These are phyloP conservation scores for Colletotrichum karsti DNA, from an alignment of 2,329 filamentous ascomycete species.

Conservation along the genomic window DNA sequence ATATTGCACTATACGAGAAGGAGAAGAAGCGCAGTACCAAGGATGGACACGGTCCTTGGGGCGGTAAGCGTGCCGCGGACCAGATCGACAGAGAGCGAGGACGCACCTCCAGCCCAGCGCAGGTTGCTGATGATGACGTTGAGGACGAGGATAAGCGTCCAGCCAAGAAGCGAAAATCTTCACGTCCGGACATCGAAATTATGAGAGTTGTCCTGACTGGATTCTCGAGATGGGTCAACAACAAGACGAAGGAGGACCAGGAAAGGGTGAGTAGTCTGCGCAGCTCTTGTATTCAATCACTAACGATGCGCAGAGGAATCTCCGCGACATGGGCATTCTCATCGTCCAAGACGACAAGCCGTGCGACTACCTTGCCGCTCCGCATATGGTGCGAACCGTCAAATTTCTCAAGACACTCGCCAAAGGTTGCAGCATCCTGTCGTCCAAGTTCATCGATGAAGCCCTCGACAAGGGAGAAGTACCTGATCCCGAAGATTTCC, in stretches of 20 bases:
- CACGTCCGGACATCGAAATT: constrained; percentile 72
- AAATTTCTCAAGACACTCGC: constrained; percentile 94
- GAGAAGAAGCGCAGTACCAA: constrained; percentile 79
- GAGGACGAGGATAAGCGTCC: constrained; percentile 61
- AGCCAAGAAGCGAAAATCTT: constrained; percentile 69
- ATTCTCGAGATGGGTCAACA: constrained; percentile 82
- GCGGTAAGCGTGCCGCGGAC: constrained; percentile 70
- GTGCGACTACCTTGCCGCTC: constrained; percentile 89
- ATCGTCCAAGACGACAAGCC: constrained; percentile 78
- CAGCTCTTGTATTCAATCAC: constrained; percentile 1
- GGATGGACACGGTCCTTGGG: constrained; percentile 60
- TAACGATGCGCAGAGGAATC: constrained; percentile 68
- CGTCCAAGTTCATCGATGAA: constrained; percentile 79
- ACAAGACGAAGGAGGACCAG: constrained; percentile 76
- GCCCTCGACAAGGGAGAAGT: constrained; percentile 76
- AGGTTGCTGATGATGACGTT: constrained; percentile 49
- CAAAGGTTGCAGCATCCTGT: constrained; percentile 79
- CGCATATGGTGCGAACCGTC: constrained; percentile 85
- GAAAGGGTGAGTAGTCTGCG: constrained; percentile 72
- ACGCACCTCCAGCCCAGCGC: constrained; percentile 27
- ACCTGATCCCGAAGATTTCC: constrained; percentile 70
- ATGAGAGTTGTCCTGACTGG: constrained; percentile 81
- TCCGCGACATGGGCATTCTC: constrained; percentile 84
- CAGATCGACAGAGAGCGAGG: constrained; percentile 56
- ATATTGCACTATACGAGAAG: constrained; percentile 91